phyloP scores from a whole-genome alignment of 768 basidiomycete species.

The Austroboletus eburneus region DNA sequence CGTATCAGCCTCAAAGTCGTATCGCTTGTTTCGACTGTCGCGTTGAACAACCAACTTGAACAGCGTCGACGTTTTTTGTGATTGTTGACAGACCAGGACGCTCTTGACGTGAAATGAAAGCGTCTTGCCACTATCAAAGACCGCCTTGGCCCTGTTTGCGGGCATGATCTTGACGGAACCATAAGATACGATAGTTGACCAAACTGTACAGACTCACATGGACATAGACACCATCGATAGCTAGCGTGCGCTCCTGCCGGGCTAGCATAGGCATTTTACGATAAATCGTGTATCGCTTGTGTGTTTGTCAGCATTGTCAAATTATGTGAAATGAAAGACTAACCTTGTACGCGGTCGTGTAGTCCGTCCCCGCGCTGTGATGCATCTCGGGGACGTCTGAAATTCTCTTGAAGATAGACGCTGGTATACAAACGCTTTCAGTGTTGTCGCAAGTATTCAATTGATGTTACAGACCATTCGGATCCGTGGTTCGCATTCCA shows the following conservation, averaged over 20 bases:
- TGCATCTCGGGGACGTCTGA: constrained; percentile 61
- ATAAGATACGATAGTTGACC: too few species aligned
- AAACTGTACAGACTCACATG: constrained; percentile 74
- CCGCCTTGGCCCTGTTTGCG: constrained; percentile 69
- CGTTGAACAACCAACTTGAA: constrained; percentile 89
- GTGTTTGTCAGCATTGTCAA: neutral
- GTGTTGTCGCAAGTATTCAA: neutral
- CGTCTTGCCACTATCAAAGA: constrained; percentile 88
- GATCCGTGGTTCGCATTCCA: constrained; percentile 76
- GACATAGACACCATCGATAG: constrained; percentile 93
- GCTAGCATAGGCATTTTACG: constrained; percentile 95
- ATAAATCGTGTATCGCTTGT: constrained; percentile 87
- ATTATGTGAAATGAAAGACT: constrained; percentile 1
- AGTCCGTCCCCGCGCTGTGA: constrained; percentile 65
- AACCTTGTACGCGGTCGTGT: constrained; percentile 84
- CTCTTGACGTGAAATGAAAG: constrained; percentile 90
- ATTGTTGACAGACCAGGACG: constrained; percentile 80
- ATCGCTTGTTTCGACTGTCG: constrained; percentile 76
- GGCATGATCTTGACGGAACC: constrained; percentile 71
- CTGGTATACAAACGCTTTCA: constrained; percentile 34
- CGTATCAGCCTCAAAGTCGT: constrained; percentile 95
- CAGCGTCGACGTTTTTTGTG: constrained; percentile 68
- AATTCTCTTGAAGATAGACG: constrained; percentile 90
- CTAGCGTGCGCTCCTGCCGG: constrained; percentile 84
- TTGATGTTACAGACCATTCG: constrained; percentile 62